Base-by-base conservation (phyloP, 1,284 basidiomycete species). In the Taiwanofungus camphoratus region DNA sequence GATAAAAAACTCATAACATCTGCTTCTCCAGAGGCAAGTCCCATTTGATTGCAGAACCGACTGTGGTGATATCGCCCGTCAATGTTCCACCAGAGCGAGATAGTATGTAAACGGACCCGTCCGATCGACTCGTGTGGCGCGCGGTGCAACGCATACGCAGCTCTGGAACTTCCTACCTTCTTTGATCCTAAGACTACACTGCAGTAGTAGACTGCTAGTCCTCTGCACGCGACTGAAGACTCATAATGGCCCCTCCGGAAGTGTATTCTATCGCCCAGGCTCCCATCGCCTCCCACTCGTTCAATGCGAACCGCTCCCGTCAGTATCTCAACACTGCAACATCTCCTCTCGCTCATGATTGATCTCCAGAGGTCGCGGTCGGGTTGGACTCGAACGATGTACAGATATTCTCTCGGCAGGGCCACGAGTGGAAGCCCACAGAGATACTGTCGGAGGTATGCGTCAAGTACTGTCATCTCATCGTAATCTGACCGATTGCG, bases 301-400 rank as follows among this genome's bases (percentile, higher is more conserved):
- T 98, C 76, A 95, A 86, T 62, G 85, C 84, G 15, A 91, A 97
- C 65, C 84, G 92, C 54, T 77, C 70, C 48, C 84, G 93, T 95
- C 56, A 61, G 85, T 73, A 8, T 21, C 16, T 38, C 44, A n/a
- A n/a, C n/a, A n/a, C n/a, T n/a, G n/a, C n/a, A n/a, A 41, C 43
- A 31, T 40, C 29, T 35, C 20, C 27, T 18, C 23, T n/a, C 29
- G 33, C 27, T 30, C 37, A 29, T 51, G 22, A 32, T 43, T 31
- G 29, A 49, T 39, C 23, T 48, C 23, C 57, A 95, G 93, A 93
- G 71, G 75, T 99, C 39, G 93, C 92, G 39, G 83, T 94, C 39
- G 92, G 90, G 59, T 74, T 95, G 61, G 97, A 96, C 69, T 85
- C 82, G 36, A 90, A 89, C 63, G 90, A 93, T 51, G 87, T 87